Evolutionary conservation across 1,284 basidiomycete species (phyloP).

Genomic region (Malassezia brasiliensis): DNA sequence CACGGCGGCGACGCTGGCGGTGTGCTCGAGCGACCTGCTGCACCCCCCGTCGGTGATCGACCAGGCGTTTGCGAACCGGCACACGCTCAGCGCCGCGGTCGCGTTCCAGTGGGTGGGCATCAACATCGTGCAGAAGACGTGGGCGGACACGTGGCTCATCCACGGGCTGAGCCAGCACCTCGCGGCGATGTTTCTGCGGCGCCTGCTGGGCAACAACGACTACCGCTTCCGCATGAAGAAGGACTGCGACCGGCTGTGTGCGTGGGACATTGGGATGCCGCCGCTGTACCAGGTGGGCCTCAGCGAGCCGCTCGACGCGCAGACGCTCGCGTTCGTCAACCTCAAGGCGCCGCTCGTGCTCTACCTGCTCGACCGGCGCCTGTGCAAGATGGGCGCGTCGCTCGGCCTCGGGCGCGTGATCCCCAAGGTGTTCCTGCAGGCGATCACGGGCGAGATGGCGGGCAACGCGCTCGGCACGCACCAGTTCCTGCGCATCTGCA

Average conservation of each 20-base stretch:
- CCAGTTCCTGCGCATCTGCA: constrained; percentile 78
- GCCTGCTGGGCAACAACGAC: constrained; percentile 89
- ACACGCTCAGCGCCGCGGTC: constrained; percentile 66
- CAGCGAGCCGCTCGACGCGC: constrained; percentile 57
- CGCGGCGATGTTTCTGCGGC: constrained; percentile 74
- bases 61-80: constrained; percentile 81
- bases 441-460: constrained; percentile 77
- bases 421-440: constrained; percentile 86
- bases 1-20: constrained; percentile 71
- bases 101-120: constrained; percentile 96
- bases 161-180: constrained; percentile 87
- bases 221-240: constrained; percentile 90
- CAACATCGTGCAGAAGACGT: constrained; percentile 88
- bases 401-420: constrained; percentile 87
- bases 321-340: constrained; percentile 63
- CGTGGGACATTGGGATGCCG: constrained; percentile 76
- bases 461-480: constrained; percentile 75
- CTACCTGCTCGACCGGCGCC: constrained; percentile 83
- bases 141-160: constrained; percentile 90
- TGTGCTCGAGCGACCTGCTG: constrained; percentile 72
- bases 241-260: constrained; percentile 87
- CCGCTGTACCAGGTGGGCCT: constrained; percentile 82
- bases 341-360: constrained; percentile 89
- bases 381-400: constrained; percentile 89
- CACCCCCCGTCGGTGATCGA: constrained; percentile 84